These are phyloP conservation scores for Mortierella sp. DNA, from an alignment of 371 early-diverging fungal genomes.

Conservation along the genomic window DNA sequence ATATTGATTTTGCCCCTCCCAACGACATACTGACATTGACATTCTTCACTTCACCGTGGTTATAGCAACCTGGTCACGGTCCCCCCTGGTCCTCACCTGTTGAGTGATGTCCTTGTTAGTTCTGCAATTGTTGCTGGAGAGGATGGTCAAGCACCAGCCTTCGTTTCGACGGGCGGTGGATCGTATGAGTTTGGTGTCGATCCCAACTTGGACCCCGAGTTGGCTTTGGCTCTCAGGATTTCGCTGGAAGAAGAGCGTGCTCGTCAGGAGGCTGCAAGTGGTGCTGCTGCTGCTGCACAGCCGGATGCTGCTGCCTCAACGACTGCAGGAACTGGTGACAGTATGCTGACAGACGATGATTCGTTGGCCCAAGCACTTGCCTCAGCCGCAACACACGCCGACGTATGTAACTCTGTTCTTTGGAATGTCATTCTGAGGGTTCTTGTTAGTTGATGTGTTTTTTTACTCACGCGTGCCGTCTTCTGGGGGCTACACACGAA, in stretches of 20 bases:
- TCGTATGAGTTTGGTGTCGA: slow-evolving; percentile 97
- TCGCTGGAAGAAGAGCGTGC: slow-evolving; percentile 97
- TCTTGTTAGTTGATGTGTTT: neutral
- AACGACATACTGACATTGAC: neutral
- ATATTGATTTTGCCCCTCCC: too few species aligned
- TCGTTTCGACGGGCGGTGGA: slow-evolving; percentile 62
- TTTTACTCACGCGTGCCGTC: too few species aligned
- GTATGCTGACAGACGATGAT: slow-evolving; percentile 58
- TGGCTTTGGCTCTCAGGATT: slow-evolving; percentile 95
- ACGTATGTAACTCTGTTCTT: slow-evolving; percentile 46
- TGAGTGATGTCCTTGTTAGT: slow-evolving; percentile 88
- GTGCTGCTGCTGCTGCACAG: slow-evolving; percentile 57
- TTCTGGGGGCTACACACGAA: too few species aligned
- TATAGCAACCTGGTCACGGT: slow-evolving; percentile 90
- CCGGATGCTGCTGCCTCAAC: slow-evolving; percentile 27
- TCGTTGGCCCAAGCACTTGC: slow-evolving; percentile 49
- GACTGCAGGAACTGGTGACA: slow-evolving; percentile 41
- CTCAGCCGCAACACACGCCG: slow-evolving; percentile 56
- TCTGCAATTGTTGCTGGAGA: slow-evolving; percentile 90
- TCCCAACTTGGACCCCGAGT: slow-evolving; percentile 94
- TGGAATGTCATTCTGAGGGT: neutral
- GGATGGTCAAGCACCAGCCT: slow-evolving; percentile 76
- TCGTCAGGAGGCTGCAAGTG: slow-evolving; percentile 80
- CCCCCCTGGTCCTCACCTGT: slow-evolving; percentile 94
- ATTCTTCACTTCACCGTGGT: slow-evolving; percentile 4